Evolutionary conservation across 116 monocot species (phyloP).

Genomic region (Iris pallida): DNA sequence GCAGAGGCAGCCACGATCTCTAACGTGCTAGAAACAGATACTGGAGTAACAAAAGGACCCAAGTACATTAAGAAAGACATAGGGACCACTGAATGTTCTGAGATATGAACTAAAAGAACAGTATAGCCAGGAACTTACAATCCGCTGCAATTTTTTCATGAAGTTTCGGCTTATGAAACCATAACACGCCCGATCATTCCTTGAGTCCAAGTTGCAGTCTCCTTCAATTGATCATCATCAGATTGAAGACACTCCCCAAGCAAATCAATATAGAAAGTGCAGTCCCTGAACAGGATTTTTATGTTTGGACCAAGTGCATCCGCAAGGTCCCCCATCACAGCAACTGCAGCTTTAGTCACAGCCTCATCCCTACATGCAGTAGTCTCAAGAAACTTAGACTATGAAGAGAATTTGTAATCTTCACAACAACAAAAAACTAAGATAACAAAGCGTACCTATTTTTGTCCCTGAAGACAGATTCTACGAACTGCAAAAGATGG

Average conservation of each 20-base stretch:
- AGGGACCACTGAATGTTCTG: no score
- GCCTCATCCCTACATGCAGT: slow-evolving; percentile 49
- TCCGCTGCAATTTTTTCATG: no score
- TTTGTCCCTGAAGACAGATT: slow-evolving; percentile 59
- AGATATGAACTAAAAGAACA: no score
- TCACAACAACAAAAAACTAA: background rate
- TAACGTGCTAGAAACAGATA: no score
- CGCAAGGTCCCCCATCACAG: slow-evolving; percentile 74
- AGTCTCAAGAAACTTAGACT: background rate
- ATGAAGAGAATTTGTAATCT: background rate
- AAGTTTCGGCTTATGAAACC: slow-evolving; percentile 25
- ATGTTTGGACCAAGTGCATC: slow-evolving; percentile 63
- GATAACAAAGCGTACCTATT: slow-evolving; percentile 30
- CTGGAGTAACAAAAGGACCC: no score
- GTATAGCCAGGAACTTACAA: no score
- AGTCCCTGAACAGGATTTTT: slow-evolving; percentile 49
- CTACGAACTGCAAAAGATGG: slow-evolving; percentile 68
- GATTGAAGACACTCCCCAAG: slow-evolving; percentile 69
- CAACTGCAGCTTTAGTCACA: slow-evolving; percentile 80
- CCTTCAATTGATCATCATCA: slow-evolving; percentile 70
- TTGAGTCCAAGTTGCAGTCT: slow-evolving; percentile 79
- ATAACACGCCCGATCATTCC: slow-evolving; percentile 57
- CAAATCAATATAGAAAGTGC: slow-evolving; percentile 57
- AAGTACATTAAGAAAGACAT: no score
- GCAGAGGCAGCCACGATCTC: no score